Evolutionary conservation across 2,329 filamentous ascomycete genomes (phyloP).

Genomic region (Periconia digitata): DNA sequence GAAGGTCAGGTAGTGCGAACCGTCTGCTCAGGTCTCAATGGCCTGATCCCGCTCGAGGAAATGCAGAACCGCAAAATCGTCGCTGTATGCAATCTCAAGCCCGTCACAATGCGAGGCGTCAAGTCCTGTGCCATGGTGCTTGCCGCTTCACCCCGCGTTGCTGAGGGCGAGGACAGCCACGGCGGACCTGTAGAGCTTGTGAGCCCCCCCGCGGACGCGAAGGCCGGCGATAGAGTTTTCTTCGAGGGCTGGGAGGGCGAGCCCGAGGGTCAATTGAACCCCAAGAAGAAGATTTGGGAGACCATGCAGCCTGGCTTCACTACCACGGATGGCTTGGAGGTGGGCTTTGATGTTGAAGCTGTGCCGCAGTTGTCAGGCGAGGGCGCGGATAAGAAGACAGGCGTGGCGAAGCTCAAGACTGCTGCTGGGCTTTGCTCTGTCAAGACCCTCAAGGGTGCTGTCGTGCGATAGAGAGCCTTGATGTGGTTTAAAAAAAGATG

Average conservation of each 20-base stretch:
- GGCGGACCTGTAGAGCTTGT: conserved; percentile 94
- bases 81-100: conserved; percentile 96
- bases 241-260: conserved; percentile 95
- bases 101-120: conserved; percentile 96
- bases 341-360: conserved; percentile 78
- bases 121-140: conserved; percentile 87
- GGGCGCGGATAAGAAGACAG: conserved; percentile 58
- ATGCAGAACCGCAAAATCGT: conserved; percentile 97
- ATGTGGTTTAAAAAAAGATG: not conserved
- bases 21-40: conserved; percentile 95
- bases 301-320: conserved; percentile 94
- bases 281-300: conserved; percentile 99
- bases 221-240: conserved; percentile 83
- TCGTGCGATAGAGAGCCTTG: conserved; percentile 69
- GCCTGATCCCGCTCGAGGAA: conserved; percentile 85
- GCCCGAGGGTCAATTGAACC: conserved; percentile 91
- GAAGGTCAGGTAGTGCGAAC: conserved; percentile 91
- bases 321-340: conserved; percentile 77
- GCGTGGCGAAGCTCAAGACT: conserved; percentile 68
- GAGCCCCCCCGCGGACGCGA: conserved; percentile 72
- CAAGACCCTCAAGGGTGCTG: conserved; percentile 74
- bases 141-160: conserved; percentile 81
- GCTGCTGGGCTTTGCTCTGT: conserved; percentile 83
- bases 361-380: conserved; percentile 77
- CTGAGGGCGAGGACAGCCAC: conserved; percentile 80